phyloP scores from a whole-genome alignment of 2,329 filamentous ascomycete species.

The Fusarium continuum region DNA sequence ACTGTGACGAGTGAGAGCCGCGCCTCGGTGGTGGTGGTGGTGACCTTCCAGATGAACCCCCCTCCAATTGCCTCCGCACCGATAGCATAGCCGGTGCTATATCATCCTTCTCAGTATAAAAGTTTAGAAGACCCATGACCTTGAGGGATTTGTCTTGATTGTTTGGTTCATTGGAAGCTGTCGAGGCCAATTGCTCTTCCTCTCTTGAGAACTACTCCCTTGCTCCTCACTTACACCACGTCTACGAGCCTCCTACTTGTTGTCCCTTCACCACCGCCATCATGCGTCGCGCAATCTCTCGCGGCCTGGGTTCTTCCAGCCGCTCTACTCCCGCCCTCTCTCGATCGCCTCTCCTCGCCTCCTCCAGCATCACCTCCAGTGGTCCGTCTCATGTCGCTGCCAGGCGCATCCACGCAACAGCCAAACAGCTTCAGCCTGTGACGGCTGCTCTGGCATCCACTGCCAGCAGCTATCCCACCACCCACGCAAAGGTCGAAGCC shows the following conservation, averaged over 20 bases:
- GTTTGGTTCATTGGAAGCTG: constrained; percentile 24
- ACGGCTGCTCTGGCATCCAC: constrained; percentile 63
- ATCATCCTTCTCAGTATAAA: constrained; percentile 34
- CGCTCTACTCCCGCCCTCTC: constrained; percentile 42
- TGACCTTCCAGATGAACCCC: constrained; percentile 8
- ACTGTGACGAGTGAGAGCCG: constrained; percentile 14
- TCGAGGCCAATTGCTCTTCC: constrained; percentile 15
- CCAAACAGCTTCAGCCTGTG: constrained; percentile 60
- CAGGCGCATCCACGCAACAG: constrained; percentile 66
- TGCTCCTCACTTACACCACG: neutral
- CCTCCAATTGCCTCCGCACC: constrained; percentile 32
- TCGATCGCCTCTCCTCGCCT: constrained; percentile 46
- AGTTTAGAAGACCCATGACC: constrained; percentile 18
- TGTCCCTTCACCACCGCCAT: constrained; percentile 21
- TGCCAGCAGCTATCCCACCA: constrained; percentile 71
- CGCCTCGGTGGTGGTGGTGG: constrained; percentile 16
- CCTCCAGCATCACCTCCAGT: constrained; percentile 50
- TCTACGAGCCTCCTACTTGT: neutral
- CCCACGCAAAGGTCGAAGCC: constrained; percentile 74
- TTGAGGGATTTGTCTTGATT: constrained; percentile 1
- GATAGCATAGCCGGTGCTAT: constrained; percentile 15
- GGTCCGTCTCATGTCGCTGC: constrained; percentile 52
- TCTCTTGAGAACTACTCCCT: neutral
- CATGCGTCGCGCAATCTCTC: constrained; percentile 59
- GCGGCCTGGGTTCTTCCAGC: constrained; percentile 50